Conservation (phyloP, 2,329 filamentous ascomycete genomes). For the Fusarium secorum region DNA sequence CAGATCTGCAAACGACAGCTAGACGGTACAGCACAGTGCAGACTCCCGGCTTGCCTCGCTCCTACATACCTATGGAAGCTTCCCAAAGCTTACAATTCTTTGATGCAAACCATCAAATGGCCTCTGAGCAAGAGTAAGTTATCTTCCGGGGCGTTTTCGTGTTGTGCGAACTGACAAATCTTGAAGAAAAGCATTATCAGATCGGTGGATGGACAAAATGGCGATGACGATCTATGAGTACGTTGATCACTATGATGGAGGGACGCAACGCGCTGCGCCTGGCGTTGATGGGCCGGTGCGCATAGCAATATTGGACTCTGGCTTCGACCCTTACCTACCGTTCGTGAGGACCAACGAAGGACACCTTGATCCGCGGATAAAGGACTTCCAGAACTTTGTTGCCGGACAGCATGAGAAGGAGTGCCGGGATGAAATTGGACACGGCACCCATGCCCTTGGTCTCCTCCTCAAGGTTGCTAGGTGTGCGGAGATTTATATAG, state of each 20-base stretch:
- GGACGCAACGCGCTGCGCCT: not conserved
- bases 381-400: not conserved
- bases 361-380: not conserved
- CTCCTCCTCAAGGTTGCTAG: not conserved
- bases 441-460: not conserved
- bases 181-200: not conserved
- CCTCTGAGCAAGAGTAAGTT: not conserved
- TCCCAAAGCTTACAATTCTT: not conserved
- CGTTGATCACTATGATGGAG: not conserved
- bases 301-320: slow-evolving; percentile 3
- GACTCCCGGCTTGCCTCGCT: not conserved
- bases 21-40: not conserved
- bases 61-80: not conserved
- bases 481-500: not conserved
- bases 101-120: not conserved
- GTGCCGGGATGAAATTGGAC: not conserved
- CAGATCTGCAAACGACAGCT: not conserved
- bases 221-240: not conserved
- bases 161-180: not conserved
- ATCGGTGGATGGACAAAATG: not conserved
- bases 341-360: not conserved
- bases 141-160: not conserved
- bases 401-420: not conserved
- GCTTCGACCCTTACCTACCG: not conserved
- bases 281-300: not conserved